phyloP scores from a whole-genome alignment of 345 rosid genomes.

The Alliaria petiolata region DNA sequence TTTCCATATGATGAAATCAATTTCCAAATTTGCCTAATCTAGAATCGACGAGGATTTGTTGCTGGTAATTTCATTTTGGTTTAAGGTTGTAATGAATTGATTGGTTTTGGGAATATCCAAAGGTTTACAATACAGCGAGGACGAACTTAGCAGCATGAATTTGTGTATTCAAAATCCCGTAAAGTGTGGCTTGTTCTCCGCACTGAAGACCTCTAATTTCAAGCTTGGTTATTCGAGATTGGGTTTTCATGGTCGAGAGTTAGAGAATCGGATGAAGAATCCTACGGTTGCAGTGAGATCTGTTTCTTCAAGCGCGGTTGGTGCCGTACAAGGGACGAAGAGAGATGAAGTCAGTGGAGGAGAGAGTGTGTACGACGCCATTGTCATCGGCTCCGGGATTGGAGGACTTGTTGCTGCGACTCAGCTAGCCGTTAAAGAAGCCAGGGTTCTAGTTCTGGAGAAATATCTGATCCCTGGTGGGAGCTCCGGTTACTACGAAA shows the following conservation, averaged over 20 bases:
- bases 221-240: background rate
- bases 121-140: background rate
- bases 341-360: constrained; percentile 23
- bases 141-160: constrained; percentile 22
- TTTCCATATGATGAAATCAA: background rate
- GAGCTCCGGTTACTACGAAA: constrained; percentile 85
- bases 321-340: constrained; percentile 29
- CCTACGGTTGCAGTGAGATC: background rate
- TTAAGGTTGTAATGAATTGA: background rate
- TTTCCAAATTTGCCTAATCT: background rate
- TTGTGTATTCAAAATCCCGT: constrained; percentile 15
- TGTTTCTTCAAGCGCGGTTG: constrained; percentile 22
- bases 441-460: constrained; percentile 77
- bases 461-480: constrained; percentile 97
- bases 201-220: background rate
- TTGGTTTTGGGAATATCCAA: background rate
- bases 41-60: background rate
- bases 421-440: constrained; percentile 86
- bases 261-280: constrained; percentile 14
- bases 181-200: constrained; percentile 5
- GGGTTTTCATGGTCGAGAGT: background rate
- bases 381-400: constrained; percentile 88
- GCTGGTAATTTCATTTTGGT: background rate
- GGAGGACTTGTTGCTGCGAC: constrained; percentile 93
- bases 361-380: constrained; percentile 59